Evolutionary conservation across 2,329 filamentous ascomycete genomes (phyloP).

Genomic region (Beauveria pseudobassiana): DNA sequence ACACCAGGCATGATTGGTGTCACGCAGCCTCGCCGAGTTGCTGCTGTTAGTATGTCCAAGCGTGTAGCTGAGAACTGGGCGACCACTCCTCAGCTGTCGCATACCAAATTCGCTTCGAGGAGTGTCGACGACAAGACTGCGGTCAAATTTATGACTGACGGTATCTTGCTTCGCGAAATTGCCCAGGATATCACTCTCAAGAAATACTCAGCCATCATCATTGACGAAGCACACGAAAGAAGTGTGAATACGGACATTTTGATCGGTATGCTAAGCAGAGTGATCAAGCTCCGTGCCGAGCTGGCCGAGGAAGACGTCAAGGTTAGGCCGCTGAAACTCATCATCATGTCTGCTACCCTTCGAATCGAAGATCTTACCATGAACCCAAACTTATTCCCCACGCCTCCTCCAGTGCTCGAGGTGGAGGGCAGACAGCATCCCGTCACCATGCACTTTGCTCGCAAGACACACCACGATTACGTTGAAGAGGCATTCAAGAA

Average conservation of each 20-base stretch:
- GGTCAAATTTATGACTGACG: conserved; percentile 98
- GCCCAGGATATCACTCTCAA: conserved; percentile 78
- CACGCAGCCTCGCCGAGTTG: conserved; percentile 89
- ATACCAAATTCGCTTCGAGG: conserved; percentile 91
- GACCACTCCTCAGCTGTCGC: conserved; percentile 70
- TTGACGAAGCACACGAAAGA: conserved; percentile 95
- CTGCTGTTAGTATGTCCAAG: conserved; percentile 93
- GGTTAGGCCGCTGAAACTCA: conserved; percentile 74
- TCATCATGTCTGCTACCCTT: conserved; percentile 97
- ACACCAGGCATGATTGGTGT: conserved; percentile 91
- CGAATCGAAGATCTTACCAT: conserved; percentile 84
- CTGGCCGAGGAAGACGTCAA: conserved; percentile 65
- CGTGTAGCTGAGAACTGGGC: conserved; percentile 83
- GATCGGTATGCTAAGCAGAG: conserved; percentile 93
- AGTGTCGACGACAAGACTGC: conserved; percentile 73
- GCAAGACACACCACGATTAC: conserved; percentile 78
- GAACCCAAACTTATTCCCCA: conserved; percentile 71
- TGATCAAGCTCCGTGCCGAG: conserved; percentile 74
- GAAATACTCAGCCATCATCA: conserved; percentile 89
- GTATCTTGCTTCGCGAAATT: conserved; percentile 86
- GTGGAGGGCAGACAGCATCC: conserved; percentile 88
- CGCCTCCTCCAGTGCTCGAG: conserved; percentile 74
- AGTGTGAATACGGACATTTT: conserved; percentile 97
- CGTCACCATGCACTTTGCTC: conserved; percentile 82
- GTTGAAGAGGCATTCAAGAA: conserved; percentile 86